Base-by-base conservation (phyloP, 441 rosid species). In the Macaranga tanarius region DNA sequence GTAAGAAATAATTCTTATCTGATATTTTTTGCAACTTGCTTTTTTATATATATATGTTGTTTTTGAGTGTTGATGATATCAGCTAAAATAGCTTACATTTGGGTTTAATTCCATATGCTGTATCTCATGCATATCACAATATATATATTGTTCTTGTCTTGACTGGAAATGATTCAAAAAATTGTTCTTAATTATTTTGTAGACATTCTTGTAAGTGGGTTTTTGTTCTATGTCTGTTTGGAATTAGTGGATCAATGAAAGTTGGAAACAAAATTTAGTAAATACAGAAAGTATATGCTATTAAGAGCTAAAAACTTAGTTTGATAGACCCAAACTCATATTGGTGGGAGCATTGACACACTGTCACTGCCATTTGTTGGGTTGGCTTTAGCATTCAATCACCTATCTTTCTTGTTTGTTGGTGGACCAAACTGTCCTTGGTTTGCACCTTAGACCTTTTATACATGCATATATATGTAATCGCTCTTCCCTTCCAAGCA, bases 191-290 rank as follows among this genome's bases (percentile, higher is more conserved):
- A 57, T 57, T 57, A 57, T 62, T 54, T 74, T 69, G 51, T 68
- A 50, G 62, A 74, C 62, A 61, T 76, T 79, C 68, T 71, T 71
- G 38, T 38, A 62, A 65, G 71, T 62, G 72, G 66, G 61, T 47
- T 60, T 64, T 64, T 7, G 11, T 66, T 72, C 13, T 9, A 55
- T n/a, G 61, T 23, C 63, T 61, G 25, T 50, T 65, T 54, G 40
- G 56, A 65, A 69, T 65, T 10, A 64, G 65, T 73, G 50, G 72
- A 76, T 73, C 59, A 57, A 70, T 78, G 79, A 81, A 70, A 50
- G 51, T 58, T 76, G 71, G 62, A 56, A 72, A 59, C 22, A 8
- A 48, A 62, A 48, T 8, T 44, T 67, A 64, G 5, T 31, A 16
- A 17, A 31, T 16, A 61, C 10, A 20, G 5, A 22, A 22, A 34